Conservation (phyloP, 2,329 filamentous ascomycete genomes). For the Hawksworthiomyces lignivorus region DNA sequence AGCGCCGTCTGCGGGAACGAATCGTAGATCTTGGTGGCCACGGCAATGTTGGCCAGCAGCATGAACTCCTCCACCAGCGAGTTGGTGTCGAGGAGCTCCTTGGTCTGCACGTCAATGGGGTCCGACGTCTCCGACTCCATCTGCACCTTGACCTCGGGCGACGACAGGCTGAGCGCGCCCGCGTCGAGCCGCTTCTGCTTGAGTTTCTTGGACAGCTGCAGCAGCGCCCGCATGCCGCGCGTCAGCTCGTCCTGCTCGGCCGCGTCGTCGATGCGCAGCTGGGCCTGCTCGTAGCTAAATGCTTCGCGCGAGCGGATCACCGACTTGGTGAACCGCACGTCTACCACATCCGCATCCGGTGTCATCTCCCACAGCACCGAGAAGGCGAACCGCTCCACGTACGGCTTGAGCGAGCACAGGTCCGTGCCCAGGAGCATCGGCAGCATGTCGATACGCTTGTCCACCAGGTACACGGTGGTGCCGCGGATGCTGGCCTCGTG, state of each 20-base stretch:
- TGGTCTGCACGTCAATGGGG: constrained; percentile 92
- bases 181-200: constrained; percentile 95
- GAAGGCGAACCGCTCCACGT: constrained; percentile 90
- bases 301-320: constrained; percentile 95
- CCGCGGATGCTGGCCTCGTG: constrained; percentile 87
- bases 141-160: constrained; percentile 95
- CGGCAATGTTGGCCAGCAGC: constrained; percentile 94
- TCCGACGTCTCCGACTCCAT: constrained; percentile 94
- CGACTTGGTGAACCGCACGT: constrained; percentile 87
- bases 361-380: constrained; percentile 86
- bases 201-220: constrained; percentile 85
- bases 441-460: constrained; percentile 99
- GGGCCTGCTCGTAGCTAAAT: constrained; percentile 95
- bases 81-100: constrained; percentile 89
- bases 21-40: constrained; percentile 82
- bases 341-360: constrained; percentile 69
- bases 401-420: constrained; percentile 91
- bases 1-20: constrained; percentile 94
- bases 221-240: constrained; percentile 74
- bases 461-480: constrained; percentile 93
- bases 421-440: constrained; percentile 94
- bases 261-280: constrained; percentile 83
- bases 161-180: constrained; percentile 88
- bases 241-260: constrained; percentile 87
- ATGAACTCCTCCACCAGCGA: constrained; percentile 99